Percentiles rank a stretch among this genome's conserved stretches.
Conservation (phyloP, 2,329 filamentous ascomycete species). For the Aphanocladium album region DNA sequence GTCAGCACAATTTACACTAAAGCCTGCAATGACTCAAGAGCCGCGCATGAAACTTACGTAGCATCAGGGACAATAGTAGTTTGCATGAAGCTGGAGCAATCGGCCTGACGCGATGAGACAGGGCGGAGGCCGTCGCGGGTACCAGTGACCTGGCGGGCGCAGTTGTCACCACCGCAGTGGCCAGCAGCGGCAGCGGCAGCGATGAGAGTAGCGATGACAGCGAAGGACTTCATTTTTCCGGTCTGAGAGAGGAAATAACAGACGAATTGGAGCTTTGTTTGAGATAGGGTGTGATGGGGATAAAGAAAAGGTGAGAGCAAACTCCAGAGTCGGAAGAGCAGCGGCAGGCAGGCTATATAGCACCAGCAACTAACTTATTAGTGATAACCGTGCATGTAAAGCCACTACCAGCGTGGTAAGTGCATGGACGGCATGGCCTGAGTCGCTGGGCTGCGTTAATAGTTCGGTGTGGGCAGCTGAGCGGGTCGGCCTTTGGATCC, state of each 20-base stretch:
- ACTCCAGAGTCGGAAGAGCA: neutral
- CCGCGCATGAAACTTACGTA: constrained; percentile 26
- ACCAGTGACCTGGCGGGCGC: constrained; percentile 41
- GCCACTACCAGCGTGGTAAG: neutral
- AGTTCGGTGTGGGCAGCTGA: constrained; percentile 10
- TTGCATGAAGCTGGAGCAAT: constrained; percentile 37
- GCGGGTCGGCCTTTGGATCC: neutral
- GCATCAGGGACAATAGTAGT: constrained; percentile 36
- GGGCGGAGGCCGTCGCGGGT: constrained; percentile 33
- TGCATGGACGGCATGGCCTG: constrained; percentile 9
- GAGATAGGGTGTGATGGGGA: constrained; percentile 11
- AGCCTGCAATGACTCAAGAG: too few relatives aligned
- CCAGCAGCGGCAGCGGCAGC: constrained; percentile 32
- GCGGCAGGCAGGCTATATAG: constrained; percentile 12
- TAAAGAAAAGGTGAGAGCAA: constrained; percentile 3
- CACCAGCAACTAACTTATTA: too few relatives aligned
- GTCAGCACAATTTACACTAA: neutral
- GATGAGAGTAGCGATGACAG: constrained; percentile 31
- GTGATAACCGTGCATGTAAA: constrained; percentile 3
- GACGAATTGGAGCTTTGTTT: constrained; percentile 4
- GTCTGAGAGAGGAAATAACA: constrained; percentile 15
- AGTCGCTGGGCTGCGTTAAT: neutral
- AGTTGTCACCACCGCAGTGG: constrained; percentile 40
- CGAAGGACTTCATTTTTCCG: constrained; percentile 35
- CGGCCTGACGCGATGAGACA: constrained; percentile 30